Conservation (phyloP, 768 basidiomycete species). For the Suillus lakei region DNA sequence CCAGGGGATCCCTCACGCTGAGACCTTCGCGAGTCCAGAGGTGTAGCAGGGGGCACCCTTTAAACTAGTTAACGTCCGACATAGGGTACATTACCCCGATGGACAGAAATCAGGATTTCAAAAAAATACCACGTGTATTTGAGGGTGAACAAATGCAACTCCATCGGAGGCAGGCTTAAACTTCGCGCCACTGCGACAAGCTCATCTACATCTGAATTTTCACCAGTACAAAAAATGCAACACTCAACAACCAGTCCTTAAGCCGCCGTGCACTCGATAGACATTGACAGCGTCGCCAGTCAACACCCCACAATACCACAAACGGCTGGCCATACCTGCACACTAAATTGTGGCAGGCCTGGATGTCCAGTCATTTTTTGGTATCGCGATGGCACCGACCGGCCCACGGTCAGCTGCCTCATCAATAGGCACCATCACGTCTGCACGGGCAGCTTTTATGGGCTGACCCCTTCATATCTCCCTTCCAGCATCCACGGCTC, state of each 20-base stretch:
- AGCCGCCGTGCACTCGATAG: slow-evolving; percentile 2
- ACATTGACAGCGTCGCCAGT: slow-evolving; percentile 12
- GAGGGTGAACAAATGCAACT: slow-evolving; percentile 1
- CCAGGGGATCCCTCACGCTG: not conserved
- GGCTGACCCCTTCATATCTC: not conserved
- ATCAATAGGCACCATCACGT: slow-evolving; percentile 28
- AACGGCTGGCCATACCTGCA: not conserved
- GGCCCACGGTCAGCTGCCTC: slow-evolving; percentile 31
- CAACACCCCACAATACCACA: not conserved
- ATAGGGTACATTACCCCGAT: not conserved
- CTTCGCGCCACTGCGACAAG: not conserved
- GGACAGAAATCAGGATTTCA: not conserved
- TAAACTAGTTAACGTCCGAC: not conserved
- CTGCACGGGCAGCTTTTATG: slow-evolving; percentile 11
- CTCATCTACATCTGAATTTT: not conserved
- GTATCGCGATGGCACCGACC: slow-evolving; percentile 27
- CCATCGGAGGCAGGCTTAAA: not conserved
- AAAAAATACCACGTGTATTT: not conserved
- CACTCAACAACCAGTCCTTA: not conserved
- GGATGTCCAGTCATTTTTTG: slow-evolving; percentile 25
- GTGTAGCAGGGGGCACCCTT: not conserved
- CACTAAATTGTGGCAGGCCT: slow-evolving; percentile 22
- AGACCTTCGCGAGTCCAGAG: not conserved
- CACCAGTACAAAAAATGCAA: not conserved
- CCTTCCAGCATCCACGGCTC: too few species aligned